Evolutionary conservation across 164 flowering plant genomes (phyloP), one percentile per base, ranked within the genome.

Genomic region (Stephania yunnanensis): DNA sequence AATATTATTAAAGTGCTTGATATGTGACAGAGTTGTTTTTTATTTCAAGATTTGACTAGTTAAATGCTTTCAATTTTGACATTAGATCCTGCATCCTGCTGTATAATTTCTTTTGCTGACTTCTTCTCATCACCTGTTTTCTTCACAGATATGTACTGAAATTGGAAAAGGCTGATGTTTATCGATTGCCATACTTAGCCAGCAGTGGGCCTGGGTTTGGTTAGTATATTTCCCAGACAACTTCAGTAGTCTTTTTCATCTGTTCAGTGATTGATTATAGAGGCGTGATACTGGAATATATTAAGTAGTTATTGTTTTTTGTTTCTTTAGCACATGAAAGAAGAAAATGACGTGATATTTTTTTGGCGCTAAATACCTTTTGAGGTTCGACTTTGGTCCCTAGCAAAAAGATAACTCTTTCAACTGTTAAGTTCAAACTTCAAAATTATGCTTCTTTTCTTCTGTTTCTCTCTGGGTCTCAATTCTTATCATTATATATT

Each of bases 151-250:
- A 95, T 70, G 94, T 89, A n/a, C 75, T 95, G 87, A 95, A 95
- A 89, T 74, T 83, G 81, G 99, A 93, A 74, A 95, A 92, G 83
- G 98, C 97, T 80, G 99, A 95, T 78, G 97, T 95, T 12, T 95
- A 93, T 80, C 90, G 99, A 17, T 80, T 93, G 76, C 99, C 99
- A 78, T 93, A 95, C 83, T 80, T 95, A 80, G 64, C 89, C 74
- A 95, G 99, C 83, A 77, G 99, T 76, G 97, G 91, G 55, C 99
- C 99, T 72, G 99, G 97, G 79, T 95, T 95, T 84, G 98, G 99
- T 93, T 75, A 74, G 93, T 84, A 61, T 65, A 42, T 73, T 73
- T 52, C 19, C 50, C 13, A 10, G 31, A 1, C 53, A 46, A 48
- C 22, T 20, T 20, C 72, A 46, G 20, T 46, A 19, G 10, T 36